Evolutionary conservation across 2,329 filamentous ascomycete species (phyloP), one percentile per base, ranked within the genome.

Genomic region (Xylariaceae sp.): DNA sequence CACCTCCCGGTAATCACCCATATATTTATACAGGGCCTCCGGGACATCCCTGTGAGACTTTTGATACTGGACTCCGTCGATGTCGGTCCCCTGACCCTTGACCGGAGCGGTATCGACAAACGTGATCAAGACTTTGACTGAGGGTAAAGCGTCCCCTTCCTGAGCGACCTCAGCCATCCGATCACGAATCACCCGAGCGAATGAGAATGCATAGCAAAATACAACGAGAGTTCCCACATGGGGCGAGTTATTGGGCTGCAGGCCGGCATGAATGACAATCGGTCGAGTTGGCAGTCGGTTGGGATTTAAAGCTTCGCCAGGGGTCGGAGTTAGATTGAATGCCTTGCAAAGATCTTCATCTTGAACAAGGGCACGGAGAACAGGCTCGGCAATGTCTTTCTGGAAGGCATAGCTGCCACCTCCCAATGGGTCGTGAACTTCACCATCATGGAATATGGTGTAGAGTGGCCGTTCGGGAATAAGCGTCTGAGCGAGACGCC

Each of bases 71-170:
- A 55, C 23, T 9, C 49, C 48, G 3, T 55, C 53, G 9, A 47
- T 3, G 3, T 59, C 41, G 1, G 55, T 8, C 9, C 9, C 47
- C 44, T 59, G 6, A 4, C 35, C 53, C 34, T 47, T 55, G 4
- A 55, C 57, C 4, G 49, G 57, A 6, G 57, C 57, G 30, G 53
- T 59, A 30, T 59, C 57, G 39, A 55, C 18, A 30, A 59, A 55
- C 6, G 57, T 59, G 47, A 59, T 55, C 13, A 47, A 53, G 49
- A 59, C 57, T 8, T 48, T 51, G 49, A 59, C 53, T 9, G 39
- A 39, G 3, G 53, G 48, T 9, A 50, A 23, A 5, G 23, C 41
- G 1, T 17, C 34, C 39, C 51, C 41, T 35, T 30, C 39, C 2
- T 39, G 10, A 23, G 51, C 47, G 11, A 4, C 49, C n/a, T 41